Conservation (phyloP, 164 flowering plant genomes). For the Tinospora cordifolia region DNA sequence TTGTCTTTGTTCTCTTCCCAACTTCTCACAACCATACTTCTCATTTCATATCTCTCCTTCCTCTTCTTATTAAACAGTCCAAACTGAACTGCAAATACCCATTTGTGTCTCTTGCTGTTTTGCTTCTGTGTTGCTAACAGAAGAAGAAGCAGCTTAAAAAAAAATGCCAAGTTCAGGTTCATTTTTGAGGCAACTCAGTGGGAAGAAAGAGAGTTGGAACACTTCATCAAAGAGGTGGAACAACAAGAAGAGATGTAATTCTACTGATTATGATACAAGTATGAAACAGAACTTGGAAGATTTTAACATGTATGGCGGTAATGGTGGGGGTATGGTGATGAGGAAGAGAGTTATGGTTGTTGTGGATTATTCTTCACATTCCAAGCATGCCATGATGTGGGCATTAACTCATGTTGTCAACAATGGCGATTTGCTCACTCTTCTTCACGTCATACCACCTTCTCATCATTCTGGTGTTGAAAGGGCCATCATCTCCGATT, state of each 20-base stretch:
- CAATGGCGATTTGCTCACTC: constrained; percentile 72
- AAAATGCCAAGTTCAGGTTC: constrained; percentile 46
- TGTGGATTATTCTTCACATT: constrained; percentile 49
- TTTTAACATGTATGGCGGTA: constrained; percentile 24
- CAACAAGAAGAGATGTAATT: constrained; percentile 7
- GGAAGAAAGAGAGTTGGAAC: constrained; percentile 45
- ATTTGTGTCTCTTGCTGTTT: neutral
- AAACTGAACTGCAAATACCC: neutral
- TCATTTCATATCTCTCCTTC: neutral
- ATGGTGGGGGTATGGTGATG: constrained; percentile 28
- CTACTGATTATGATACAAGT: constrained; percentile 20
- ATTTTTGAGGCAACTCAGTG: constrained; percentile 62
- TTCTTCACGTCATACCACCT: constrained; percentile 60
- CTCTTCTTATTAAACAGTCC: neutral
- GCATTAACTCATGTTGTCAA: constrained; percentile 81
- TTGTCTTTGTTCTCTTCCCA: neutral
- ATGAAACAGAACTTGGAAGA: constrained; percentile 54
- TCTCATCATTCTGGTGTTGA: constrained; percentile 10
- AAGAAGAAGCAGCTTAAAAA: neutral
- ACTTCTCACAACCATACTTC: neutral
- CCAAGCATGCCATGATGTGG: constrained; percentile 94
- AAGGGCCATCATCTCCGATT: neutral
- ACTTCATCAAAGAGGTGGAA: constrained; percentile 67
- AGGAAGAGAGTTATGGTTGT: constrained; percentile 89
- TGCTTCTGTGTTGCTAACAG: neutral